phyloP scores from a whole-genome alignment of 805 yeast species.

The Yarrowia hollandica region DNA sequence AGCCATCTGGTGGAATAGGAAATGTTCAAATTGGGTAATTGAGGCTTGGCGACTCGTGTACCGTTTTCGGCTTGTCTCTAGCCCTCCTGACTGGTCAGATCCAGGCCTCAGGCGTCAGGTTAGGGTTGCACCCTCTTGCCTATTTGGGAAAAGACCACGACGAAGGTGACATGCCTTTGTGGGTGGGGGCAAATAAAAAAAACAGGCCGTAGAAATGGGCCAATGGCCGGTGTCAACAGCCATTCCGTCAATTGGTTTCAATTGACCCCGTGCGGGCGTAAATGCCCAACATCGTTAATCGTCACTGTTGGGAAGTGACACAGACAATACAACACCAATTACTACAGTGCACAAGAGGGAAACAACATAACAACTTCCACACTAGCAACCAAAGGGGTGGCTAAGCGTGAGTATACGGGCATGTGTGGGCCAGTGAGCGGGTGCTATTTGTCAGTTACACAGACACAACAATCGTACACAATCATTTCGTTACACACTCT shows the following conservation, averaged over 20 bases:
- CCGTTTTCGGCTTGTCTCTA: not conserved
- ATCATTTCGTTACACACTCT: no score
- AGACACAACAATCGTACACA: no score
- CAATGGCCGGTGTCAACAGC: not conserved
- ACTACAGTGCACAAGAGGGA: no score
- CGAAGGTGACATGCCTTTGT: slow-evolving; percentile 3
- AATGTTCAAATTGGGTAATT: not conserved
- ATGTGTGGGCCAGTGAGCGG: no score
- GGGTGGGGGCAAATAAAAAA: not conserved
- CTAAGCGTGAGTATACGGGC: not conserved
- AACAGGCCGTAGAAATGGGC: not conserved
- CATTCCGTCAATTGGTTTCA: not conserved
- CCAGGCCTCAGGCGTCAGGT: not conserved
- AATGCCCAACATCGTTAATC: not conserved
- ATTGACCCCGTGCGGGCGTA: not conserved
- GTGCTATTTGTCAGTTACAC: no score
- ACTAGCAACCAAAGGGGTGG: not conserved
- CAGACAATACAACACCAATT: not conserved
- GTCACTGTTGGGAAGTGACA: not conserved
- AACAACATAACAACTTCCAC: no score
- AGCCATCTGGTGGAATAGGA: no score
- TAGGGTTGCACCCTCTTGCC: slow-evolving; percentile 1
- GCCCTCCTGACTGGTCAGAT: not conserved
- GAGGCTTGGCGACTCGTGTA: not conserved
- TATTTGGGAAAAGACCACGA: slow-evolving; percentile 16